Evolutionary conservation across 192 early-diverging fungal genomes (phyloP).

Genomic region (Haplosporangium gracile): DNA sequence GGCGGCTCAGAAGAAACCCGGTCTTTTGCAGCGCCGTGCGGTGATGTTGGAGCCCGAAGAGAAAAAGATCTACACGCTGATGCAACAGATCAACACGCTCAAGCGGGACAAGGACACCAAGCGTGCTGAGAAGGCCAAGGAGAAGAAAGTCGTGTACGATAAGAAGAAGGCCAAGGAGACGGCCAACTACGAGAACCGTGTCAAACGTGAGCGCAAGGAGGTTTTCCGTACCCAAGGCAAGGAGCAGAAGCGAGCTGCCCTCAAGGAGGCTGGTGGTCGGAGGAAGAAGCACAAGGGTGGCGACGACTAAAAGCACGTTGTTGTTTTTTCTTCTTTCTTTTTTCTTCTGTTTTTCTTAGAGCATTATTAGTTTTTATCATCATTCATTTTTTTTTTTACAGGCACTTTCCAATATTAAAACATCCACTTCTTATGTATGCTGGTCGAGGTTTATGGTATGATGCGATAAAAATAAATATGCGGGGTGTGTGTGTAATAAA

Average conservation of each 20-base stretch:
- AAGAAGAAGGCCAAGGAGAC: constrained; percentile 70
- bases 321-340: constrained; percentile 1
- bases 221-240: constrained; percentile 77
- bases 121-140: constrained; percentile 73
- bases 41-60: constrained; percentile 94
- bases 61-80: constrained; percentile 84
- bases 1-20: constrained; percentile 63
- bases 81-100: constrained; percentile 90
- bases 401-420: neutral
- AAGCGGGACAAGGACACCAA: constrained; percentile 89
- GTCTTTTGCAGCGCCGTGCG: constrained; percentile 76
- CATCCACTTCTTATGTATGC: no score
- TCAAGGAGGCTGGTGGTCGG: constrained; percentile 55
- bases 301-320: constrained; percentile 32
- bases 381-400: constrained; percentile 6
- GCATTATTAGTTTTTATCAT: neutral
- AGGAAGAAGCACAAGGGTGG: constrained; percentile 49
- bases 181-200: constrained; percentile 60
- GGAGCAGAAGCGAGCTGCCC: constrained; percentile 47
- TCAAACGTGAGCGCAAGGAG: constrained; percentile 75
- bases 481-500: neutral
- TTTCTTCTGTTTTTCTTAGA: neutral
- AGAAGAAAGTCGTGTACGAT: constrained; percentile 64
- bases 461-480: neutral
- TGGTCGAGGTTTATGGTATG: neutral